A percentile compares a stretch with the other conserved stretches of the same genome.
phyloP scores from a whole-genome alignment of 805 yeast genomes.

The Lipomyces spencermartinsiae region DNA sequence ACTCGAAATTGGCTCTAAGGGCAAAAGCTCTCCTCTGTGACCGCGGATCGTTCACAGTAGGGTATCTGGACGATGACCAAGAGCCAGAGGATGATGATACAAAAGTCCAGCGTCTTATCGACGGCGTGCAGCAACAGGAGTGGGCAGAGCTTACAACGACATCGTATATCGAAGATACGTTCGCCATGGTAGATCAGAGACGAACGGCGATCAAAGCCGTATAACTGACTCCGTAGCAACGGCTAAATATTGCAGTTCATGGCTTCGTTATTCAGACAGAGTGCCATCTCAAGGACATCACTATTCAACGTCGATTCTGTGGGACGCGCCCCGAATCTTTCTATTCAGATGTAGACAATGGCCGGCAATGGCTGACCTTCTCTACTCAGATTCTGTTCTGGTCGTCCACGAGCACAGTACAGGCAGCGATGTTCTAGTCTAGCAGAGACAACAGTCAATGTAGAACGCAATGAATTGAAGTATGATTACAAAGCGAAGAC shows the following conservation, averaged over 20 bases:
- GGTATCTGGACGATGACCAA: constrained; percentile 32
- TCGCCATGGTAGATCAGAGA: constrained; percentile 22
- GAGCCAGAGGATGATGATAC: constrained; percentile 38
- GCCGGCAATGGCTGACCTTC: too few relatives aligned
- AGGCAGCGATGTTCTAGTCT: too few relatives aligned
- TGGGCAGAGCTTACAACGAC: constrained; percentile 30
- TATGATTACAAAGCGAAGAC: not conserved
- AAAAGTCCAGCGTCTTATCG: constrained; percentile 34
- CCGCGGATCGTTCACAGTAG: constrained; percentile 20
- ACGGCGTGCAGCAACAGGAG: constrained; percentile 38
- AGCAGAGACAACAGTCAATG: too few relatives aligned
- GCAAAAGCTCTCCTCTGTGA: constrained; percentile 22
- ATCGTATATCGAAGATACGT: constrained; percentile 32
- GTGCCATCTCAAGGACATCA: too few relatives aligned
- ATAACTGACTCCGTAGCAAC: not conserved
- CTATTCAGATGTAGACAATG: too few relatives aligned
- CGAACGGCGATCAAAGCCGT: not conserved
- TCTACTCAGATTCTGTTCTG: too few relatives aligned
- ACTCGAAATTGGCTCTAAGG: constrained; percentile 6
- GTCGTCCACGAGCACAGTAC: too few relatives aligned
- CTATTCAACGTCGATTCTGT: too few relatives aligned
- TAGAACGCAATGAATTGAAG: not conserved
- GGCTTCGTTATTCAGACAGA: too few relatives aligned
- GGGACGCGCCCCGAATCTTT: too few relatives aligned
- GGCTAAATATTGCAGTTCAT: not conserved